Evolutionary conservation across 73 alveolate species (phyloP).

Genomic region (Diophrys appendiculata): DNA sequence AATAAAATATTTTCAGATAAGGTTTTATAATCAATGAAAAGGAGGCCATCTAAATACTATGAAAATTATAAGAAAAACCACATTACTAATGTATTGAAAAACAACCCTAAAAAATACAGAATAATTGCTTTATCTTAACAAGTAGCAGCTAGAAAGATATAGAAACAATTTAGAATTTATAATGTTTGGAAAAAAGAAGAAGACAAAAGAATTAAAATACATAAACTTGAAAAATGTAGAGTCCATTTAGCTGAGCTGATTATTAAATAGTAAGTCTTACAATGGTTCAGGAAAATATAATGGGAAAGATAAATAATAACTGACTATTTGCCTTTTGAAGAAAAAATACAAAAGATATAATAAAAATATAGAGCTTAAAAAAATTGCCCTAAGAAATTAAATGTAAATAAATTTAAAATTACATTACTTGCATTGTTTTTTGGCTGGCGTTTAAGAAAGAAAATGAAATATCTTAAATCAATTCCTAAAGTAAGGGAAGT

Average conservation of each 20-base stretch:
- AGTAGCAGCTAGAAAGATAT: not conserved
- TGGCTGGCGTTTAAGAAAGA: too few relatives aligned
- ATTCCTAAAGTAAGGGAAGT: too few relatives aligned
- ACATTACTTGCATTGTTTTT: too few relatives aligned
- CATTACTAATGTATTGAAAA: not conserved
- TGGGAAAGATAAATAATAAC: too few relatives aligned
- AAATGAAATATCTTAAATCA: too few relatives aligned
- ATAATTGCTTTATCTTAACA: not conserved
- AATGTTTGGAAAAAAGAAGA: not conserved
- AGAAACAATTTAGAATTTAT: not conserved
- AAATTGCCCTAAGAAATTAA: too few relatives aligned
- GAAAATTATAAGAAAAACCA: not conserved
- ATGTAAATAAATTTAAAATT: too few relatives aligned
- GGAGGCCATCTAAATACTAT: not conserved
- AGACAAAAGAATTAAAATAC: not conserved
- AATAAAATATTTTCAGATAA: not conserved
- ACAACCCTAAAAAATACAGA: not conserved
- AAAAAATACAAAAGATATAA: too few relatives aligned
- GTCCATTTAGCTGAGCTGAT: not conserved
- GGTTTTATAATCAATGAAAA: not conserved
- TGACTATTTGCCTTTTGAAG: too few relatives aligned
- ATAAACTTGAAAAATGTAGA: not conserved
- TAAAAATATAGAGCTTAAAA: too few relatives aligned
- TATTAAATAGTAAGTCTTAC: too few relatives aligned
- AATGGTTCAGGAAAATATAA: too few relatives aligned